A percentile compares a stretch with the other conserved stretches of the same genome.
phyloP scores from a whole-genome alignment of 2,329 filamentous ascomycete species.

The Periconia macrospinosa region DNA sequence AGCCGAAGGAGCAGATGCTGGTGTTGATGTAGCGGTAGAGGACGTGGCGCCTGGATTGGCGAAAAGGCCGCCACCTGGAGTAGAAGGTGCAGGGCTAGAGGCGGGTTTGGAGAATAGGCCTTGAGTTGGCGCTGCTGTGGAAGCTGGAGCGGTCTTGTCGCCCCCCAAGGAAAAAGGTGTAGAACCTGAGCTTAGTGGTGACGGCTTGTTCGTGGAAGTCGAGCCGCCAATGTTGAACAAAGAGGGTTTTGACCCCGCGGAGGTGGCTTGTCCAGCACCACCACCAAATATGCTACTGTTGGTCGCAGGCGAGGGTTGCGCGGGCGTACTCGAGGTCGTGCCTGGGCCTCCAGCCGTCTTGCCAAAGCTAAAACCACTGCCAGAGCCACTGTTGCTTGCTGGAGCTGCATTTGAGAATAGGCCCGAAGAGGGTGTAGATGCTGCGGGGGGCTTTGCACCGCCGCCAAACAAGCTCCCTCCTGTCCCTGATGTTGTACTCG shows the following conservation, averaged over 20 bases:
- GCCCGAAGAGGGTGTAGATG: constrained; percentile 27
- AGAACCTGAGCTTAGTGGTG: too few species aligned
- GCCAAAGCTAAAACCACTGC: constrained; percentile 25
- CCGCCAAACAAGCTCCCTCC: constrained; percentile 23
- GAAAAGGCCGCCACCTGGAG: constrained; percentile 11
- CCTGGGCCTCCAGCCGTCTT: constrained; percentile 31
- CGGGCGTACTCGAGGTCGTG: constrained; percentile 33
- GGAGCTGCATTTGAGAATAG: constrained; percentile 31
- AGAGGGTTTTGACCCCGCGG: too few species aligned
- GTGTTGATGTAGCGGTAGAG: not conserved
- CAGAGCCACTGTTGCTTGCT: constrained; percentile 22
- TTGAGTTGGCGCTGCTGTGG: constrained; percentile 23
- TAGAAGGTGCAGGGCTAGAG: not conserved
- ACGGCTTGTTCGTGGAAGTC: too few species aligned
- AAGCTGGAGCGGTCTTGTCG: constrained; percentile 20
- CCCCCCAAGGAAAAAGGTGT: constrained; percentile 24
- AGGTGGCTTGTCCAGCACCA: constrained; percentile 25
- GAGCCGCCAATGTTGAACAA: too few species aligned
- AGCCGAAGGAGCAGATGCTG: constrained; percentile 2
- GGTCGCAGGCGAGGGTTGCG: constrained; percentile 28
- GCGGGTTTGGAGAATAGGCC: constrained; percentile 18
- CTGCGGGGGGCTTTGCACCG: constrained; percentile 24
- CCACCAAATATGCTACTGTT: constrained; percentile 22
- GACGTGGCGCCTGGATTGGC: constrained; percentile 5
- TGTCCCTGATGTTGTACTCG: constrained; percentile 13